Evolutionary conservation across 176 grass and related monocot genomes (phyloP).

Genomic region (Miscanthus lutarioriparius): DNA sequence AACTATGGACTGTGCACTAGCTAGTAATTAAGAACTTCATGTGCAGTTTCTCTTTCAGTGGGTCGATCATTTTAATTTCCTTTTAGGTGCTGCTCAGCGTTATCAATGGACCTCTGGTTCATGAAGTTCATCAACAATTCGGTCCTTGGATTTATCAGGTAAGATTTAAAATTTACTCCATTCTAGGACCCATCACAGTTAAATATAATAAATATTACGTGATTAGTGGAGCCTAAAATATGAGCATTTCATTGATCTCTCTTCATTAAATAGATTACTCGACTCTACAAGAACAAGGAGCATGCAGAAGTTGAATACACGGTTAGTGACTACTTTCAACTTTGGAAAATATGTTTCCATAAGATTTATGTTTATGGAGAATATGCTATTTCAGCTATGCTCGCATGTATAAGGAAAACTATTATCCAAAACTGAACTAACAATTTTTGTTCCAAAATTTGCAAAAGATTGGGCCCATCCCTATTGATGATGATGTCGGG

Average conservation of each 20-base stretch:
- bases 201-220: not conserved
- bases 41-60: not conserved
- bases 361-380: not conserved
- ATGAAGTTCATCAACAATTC: slow-evolving; percentile 86
- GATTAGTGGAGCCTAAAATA: not conserved
- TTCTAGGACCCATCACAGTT: not conserved
- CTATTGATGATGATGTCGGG: slow-evolving; percentile 58
- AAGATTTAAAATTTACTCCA: slow-evolving; percentile 4
- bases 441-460: slow-evolving; percentile 8
- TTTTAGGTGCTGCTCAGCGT: slow-evolving; percentile 61
- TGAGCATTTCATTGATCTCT: not conserved
- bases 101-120: slow-evolving; percentile 65
- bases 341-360: not conserved
- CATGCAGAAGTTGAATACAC: slow-evolving; percentile 97
- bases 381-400: not conserved
- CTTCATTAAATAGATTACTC: slow-evolving; percentile 63
- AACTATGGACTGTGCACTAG: not conserved
- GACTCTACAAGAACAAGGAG: slow-evolving; percentile 86
- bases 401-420: not conserved
- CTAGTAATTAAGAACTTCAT: too few relatives aligned
- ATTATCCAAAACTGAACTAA: not conserved
- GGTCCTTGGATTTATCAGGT: slow-evolving; percentile 94
- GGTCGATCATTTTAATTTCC: not conserved
- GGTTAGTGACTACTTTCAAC: slow-evolving; percentile 42
- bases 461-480: slow-evolving; percentile 81